Base-by-base conservation (phyloP, 2,329 filamentous ascomycete species). In the Fusarium miscanthi region DNA sequence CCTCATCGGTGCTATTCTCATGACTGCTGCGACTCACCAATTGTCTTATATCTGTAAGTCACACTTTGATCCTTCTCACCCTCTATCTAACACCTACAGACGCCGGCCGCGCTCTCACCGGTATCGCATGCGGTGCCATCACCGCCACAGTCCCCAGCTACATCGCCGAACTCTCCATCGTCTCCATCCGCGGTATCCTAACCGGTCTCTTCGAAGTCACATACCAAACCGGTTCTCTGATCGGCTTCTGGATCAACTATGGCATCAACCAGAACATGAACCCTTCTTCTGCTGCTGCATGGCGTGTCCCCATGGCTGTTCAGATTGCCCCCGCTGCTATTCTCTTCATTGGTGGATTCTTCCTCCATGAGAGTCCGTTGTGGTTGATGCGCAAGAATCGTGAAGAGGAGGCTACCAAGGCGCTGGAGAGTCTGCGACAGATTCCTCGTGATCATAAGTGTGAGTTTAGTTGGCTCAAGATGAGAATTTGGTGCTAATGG, bases 131-230 rank as follows among this genome's bases (percentile, higher is more conserved):
- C 49, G 88, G 88, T n/a, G 78, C 87, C 43, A 84, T 89, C 75
- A 87, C 85, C 13, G 88, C 87, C 75, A 87, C 86, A 10, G 87
- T 91, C 6, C 90, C 89, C 6, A 85, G 89, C 38, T 92, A 92
- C 77, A 89, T 91, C 64, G 87, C 89, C 14, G 90, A 92, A 77
- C 86, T 88, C 59, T 88, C 89, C 1, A 84, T 88, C 72, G 85
- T 89, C 1, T 86, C 86, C 5, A 89, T 86, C 59, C 85, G 90
- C 74, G 89, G 89, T 73, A 82, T 88, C 31, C 84, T 89, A 6
- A 87, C 88, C 11, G 88, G 88, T 19, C 77, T 88, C 33, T 87
- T 84, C 72, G 83, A 85, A 66, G 81, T 89, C 13, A 84, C 86
- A 1, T 88, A 88, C 67, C 87, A 89, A 69, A 84, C 87, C 10